These are phyloP conservation scores for Phascolomyces articulosus DNA, from an alignment of 371 early-diverging fungal genomes.

Conservation along the genomic window DNA sequence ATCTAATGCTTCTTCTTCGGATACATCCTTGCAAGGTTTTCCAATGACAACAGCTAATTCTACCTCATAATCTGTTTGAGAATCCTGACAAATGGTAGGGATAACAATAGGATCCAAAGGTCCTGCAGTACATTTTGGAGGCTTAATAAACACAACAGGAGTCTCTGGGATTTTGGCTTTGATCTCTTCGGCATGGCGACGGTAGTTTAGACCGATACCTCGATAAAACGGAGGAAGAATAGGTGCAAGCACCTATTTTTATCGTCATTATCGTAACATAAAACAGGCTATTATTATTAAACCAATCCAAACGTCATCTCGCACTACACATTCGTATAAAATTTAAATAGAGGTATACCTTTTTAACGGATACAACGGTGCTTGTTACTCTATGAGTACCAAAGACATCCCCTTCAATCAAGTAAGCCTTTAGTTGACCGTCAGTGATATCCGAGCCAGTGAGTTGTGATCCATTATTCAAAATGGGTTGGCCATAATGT, in stretches of 20 bases:
- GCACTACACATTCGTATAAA: too few relatives aligned
- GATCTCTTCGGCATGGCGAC: conserved; percentile 56
- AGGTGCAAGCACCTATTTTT: conserved; percentile 45
- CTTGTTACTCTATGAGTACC: conserved; percentile 38
- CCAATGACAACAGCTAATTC: conserved; percentile 68
- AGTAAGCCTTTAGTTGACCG: conserved; percentile 34
- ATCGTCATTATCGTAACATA: too few relatives aligned
- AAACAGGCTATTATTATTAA: too few relatives aligned
- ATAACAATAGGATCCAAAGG: conserved; percentile 53
- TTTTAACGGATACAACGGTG: conserved; percentile 35
- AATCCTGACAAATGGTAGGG: conserved; percentile 49
- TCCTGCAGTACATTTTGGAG: conserved; percentile 40
- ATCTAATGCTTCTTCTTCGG: conserved; percentile 46
- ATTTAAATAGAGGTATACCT: conserved; percentile 16
- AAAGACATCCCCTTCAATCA: conserved; percentile 50
- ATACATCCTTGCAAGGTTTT: conserved; percentile 53
- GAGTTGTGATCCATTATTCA: conserved; percentile 11
- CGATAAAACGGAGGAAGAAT: conserved; percentile 40
- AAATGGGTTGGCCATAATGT: conserved; percentile 48
- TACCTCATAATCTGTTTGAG: conserved; percentile 61
- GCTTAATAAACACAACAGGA: conserved; percentile 66
- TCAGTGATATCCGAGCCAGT: conserved; percentile 18
- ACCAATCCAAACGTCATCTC: too few relatives aligned
- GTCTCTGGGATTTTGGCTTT: conserved; percentile 46
- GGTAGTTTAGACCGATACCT: conserved; percentile 67